phyloP scores from a whole-genome alignment of 2,329 filamentous ascomycete genomes.

The Fusarium pseudonygamai region DNA sequence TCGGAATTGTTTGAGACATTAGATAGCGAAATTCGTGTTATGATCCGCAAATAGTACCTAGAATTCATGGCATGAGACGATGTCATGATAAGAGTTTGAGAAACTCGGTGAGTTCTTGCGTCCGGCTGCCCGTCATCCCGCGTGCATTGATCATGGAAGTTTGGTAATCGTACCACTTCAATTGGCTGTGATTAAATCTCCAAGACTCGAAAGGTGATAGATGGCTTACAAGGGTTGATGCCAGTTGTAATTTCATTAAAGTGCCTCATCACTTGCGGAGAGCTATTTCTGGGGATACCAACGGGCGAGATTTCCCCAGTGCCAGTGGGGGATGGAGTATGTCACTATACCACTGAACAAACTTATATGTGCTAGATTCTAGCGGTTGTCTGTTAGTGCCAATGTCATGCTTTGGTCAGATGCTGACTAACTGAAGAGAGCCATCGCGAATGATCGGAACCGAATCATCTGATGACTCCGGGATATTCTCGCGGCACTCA shows the following conservation, averaged over 20 bases:
- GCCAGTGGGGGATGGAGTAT: background rate
- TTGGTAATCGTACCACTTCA: conserved; percentile 28
- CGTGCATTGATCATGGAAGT: background rate
- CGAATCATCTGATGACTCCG: conserved; percentile 15
- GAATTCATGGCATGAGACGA: background rate
- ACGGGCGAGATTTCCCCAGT: background rate
- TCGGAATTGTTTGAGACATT: background rate
- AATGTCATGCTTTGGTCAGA: background rate
- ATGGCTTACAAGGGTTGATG: background rate
- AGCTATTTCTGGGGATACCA: background rate
- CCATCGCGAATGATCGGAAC: conserved; percentile 22
- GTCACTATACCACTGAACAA: background rate
- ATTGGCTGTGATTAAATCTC: conserved; percentile 1
- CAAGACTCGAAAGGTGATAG: background rate
- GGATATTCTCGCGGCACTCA: conserved; percentile 10
- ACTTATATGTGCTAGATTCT: fast-evolving
- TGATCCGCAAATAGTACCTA: background rate
- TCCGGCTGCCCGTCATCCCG: background rate
- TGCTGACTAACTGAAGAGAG: background rate
- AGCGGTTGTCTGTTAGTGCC: background rate
- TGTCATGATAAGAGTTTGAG: background rate
- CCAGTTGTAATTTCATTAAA: background rate
- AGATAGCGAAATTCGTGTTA: background rate
- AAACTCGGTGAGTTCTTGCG: background rate
- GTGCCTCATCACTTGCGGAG: background rate